Percentiles rank a stretch among this genome's conserved stretches.
Conservation (phyloP, 2,329 filamentous ascomycete genomes). For the Onygenales sp. region DNA sequence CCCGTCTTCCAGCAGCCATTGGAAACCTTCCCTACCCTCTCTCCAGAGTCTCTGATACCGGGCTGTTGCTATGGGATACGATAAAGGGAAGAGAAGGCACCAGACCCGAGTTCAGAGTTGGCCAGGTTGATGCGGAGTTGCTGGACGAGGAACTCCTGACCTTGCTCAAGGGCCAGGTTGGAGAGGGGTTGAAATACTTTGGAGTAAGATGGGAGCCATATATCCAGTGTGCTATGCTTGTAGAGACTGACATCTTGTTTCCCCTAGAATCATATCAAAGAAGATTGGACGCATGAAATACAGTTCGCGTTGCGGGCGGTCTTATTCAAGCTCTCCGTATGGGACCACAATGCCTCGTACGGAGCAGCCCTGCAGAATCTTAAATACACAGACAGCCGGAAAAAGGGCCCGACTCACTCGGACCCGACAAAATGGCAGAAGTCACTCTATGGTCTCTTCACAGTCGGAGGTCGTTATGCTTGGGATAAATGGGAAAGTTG, state of each 20-base stretch:
- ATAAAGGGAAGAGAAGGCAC: constrained; percentile 68
- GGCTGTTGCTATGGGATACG: constrained; percentile 55
- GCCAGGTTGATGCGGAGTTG: constrained; percentile 91
- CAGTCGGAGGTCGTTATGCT: constrained; percentile 76
- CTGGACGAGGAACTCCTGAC: constrained; percentile 85
- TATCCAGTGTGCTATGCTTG: background rate
- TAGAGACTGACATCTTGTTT: constrained; percentile 4
- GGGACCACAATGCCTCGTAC: constrained; percentile 94
- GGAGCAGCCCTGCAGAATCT: constrained; percentile 88
- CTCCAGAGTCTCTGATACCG: constrained; percentile 39
- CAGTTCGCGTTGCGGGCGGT: constrained; percentile 64
- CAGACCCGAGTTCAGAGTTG: constrained; percentile 78
- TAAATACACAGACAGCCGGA: constrained; percentile 75
- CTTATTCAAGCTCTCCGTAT: constrained; percentile 90
- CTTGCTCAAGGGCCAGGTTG: constrained; percentile 77
- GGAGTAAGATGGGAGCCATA: constrained; percentile 42
- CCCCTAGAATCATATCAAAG: constrained; percentile 53
- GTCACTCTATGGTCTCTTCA: constrained; percentile 69
- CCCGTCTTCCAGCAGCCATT: constrained; percentile 44
- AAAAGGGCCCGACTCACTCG: constrained; percentile 50
- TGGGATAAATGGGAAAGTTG: constrained; percentile 91
- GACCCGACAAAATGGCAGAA: constrained; percentile 78
- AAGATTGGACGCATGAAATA: constrained; percentile 84
- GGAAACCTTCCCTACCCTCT: constrained; percentile 55
- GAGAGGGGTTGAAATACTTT: constrained; percentile 80